A percentile compares a stretch with the other conserved stretches of the same genome.
Evolutionary conservation across 2,329 filamentous ascomycete species (phyloP).

Genomic region (Geosmithia flava): DNA sequence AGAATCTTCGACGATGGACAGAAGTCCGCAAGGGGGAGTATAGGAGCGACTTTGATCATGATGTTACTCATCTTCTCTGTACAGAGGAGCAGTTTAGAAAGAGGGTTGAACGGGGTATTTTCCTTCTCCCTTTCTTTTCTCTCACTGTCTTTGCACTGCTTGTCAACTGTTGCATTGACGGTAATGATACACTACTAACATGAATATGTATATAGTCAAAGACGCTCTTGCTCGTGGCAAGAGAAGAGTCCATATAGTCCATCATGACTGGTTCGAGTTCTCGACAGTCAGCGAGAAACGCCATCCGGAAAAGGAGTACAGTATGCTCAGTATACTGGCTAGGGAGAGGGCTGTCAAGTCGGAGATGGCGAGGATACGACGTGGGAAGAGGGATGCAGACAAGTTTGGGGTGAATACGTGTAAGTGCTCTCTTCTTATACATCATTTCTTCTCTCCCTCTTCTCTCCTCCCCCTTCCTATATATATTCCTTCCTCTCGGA

Average conservation of each 20-base stretch:
- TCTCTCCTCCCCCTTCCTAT: background rate
- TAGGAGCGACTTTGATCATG: conserved; percentile 31
- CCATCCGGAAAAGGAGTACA: conserved; percentile 23
- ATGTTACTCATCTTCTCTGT: conserved; percentile 63
- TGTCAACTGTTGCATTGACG: too few species aligned
- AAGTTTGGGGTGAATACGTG: conserved; percentile 33
- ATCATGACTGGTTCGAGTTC: conserved; percentile 40
- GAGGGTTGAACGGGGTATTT: background rate
- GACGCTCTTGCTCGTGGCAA: conserved; percentile 19
- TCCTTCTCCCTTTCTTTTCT: background rate
- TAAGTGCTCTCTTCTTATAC: conserved; percentile 15
- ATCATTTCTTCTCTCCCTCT: background rate
- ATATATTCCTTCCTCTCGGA: background rate
- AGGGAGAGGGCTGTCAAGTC: conserved; percentile 16
- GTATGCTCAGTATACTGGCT: conserved; percentile 20
- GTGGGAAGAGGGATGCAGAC: conserved; percentile 24
- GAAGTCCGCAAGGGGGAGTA: conserved; percentile 47
- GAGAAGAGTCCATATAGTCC: conserved; percentile 27
- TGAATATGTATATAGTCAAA: conserved; percentile 21
- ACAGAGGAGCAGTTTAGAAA: conserved; percentile 44
- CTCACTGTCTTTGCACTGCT: too few species aligned
- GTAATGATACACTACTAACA: too few species aligned
- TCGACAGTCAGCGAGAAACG: conserved; percentile 20
- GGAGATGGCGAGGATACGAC: conserved; percentile 19
- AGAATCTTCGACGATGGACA: conserved; percentile 56